Evolutionary conservation across 495 filamentous ascomycete genomes (phyloP).

Genomic region (Neurospora tetrasperma): DNA sequence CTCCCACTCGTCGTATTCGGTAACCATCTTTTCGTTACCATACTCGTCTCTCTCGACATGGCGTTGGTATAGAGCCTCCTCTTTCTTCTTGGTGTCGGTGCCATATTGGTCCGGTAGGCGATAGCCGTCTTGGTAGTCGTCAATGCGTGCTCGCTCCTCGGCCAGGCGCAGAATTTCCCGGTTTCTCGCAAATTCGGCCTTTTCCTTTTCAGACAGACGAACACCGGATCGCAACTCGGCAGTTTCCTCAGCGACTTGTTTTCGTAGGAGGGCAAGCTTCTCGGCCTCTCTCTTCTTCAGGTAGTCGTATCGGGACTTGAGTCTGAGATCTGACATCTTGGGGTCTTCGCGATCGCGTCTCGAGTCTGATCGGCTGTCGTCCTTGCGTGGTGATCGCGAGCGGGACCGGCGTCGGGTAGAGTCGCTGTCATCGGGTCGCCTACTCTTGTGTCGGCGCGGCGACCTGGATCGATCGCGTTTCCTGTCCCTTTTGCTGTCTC

Average conservation of each 20-base stretch:
- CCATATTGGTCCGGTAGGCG: constrained; percentile 91
- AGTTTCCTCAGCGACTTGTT: constrained; percentile 86
- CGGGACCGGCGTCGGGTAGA: constrained; percentile 17
- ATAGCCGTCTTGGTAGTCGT: constrained; percentile 89
- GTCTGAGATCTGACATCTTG: constrained; percentile 64
- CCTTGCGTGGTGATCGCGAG: constrained; percentile 12
- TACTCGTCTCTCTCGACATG: constrained; percentile 84
- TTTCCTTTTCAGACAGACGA: constrained; percentile 65
- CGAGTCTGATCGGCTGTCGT: not conserved
- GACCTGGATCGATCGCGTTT: constrained; percentile 35
- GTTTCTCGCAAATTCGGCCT: constrained; percentile 84
- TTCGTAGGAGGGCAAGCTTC: constrained; percentile 69
- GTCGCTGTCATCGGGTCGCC: constrained; percentile 19
- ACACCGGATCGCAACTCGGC: constrained; percentile 72
- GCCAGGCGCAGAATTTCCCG: constrained; percentile 77
- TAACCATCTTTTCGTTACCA: constrained; percentile 81
- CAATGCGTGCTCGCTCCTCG: constrained; percentile 77
- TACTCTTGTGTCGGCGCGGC: constrained; percentile 21
- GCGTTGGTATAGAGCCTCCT: constrained; percentile 80
- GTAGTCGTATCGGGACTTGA: constrained; percentile 84
- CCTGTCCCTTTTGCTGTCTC: constrained; percentile 37
- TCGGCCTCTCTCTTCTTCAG: constrained; percentile 86
- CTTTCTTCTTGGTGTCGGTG: constrained; percentile 80
- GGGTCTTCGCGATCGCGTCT: constrained; percentile 17
- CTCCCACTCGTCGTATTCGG: constrained; percentile 96